Base-by-base conservation (phyloP, 2,329 filamentous ascomycete genomes). In the Colletotrichum salicis region DNA sequence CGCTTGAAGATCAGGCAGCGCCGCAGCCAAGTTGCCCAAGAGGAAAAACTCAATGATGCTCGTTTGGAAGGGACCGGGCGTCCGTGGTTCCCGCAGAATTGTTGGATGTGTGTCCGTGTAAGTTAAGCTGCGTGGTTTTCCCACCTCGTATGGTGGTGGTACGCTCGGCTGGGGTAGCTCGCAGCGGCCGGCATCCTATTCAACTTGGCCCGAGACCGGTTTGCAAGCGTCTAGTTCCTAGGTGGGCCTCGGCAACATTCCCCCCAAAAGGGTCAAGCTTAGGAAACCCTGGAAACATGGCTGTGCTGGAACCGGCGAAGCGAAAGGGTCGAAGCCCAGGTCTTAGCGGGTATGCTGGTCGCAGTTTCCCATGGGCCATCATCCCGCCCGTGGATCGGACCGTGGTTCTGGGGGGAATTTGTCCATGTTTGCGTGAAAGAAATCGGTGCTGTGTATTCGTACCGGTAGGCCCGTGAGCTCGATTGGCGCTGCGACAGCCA, bases 1-100 rank as follows among this genome's bases (percentile, higher is more conserved):
- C 45, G 65, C 70, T 70, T 64, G 66, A 72, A 64, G 65, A 27
- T 37, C 35, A 56, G n/a, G 31, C n/a, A 35, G 37, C 37, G 37
- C 15, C 37, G 37, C 37, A 19, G 60, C 22, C 11, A 55, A 22
- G 61, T 51, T 13, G 15, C 11, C 24, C 3, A 11, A 35, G 29
- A 11, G 29, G 59, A 27, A 13, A 29, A 12, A 41, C 15, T 33
- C 51, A 56, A 33, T 48, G 70, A 60, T 64, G 8, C 66, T 24
- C 45, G 15, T 35, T 63, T 63, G 60, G 19, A 48, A 35, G 22
- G 22, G 59, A 31, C 59, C 59, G 29, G 55, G 55, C 59, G 66
- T 29, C 33, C n/a, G 37, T 24, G 24, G 15, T 45, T 56, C 31
- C 56, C 48, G 24, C 12, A 12, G 29, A 12, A 31, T 41, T 56